Evolutionary conservation across 768 basidiomycete genomes (phyloP).

Genomic region (Rhodosporidiobolus odoratus): DNA sequence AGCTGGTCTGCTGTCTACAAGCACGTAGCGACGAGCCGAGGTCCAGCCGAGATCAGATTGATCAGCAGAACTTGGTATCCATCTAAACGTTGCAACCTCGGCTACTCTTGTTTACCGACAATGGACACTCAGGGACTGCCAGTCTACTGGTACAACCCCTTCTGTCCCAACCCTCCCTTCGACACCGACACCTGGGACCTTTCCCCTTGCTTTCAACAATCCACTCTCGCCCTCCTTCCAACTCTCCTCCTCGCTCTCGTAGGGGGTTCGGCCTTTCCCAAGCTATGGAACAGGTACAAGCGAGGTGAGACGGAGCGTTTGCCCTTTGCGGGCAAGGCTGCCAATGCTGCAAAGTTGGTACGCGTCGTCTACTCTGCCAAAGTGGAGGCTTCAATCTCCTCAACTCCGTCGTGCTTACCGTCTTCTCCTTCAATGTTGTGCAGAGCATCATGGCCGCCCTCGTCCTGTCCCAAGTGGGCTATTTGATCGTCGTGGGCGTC

Average conservation of each 20-base stretch:
- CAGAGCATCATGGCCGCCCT: slow-evolving; percentile 8
- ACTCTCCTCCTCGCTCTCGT: slow-evolving; percentile 7
- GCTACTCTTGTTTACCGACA: background rate
- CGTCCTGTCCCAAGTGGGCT: slow-evolving; percentile 16
- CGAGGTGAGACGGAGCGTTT: slow-evolving; percentile 1
- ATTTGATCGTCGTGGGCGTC: slow-evolving; percentile 12
- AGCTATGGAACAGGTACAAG: slow-evolving; percentile 19
- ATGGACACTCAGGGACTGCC: background rate
- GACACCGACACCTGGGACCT: slow-evolving; percentile 16
- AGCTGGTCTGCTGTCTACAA: no score
- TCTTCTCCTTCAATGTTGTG: rapidly evolving
- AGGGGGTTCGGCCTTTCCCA: slow-evolving; percentile 12
- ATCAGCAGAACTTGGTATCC: no score
- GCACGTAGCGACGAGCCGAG: no score
- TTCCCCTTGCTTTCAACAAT: slow-evolving; percentile 11
- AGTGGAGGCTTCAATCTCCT: background rate
- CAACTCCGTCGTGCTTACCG: background rate
- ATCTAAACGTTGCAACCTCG: no score
- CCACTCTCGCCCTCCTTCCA: slow-evolving; percentile 11
- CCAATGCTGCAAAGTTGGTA: slow-evolving; percentile 23
- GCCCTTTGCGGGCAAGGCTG: slow-evolving; percentile 11
- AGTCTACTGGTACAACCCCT: slow-evolving; percentile 4
- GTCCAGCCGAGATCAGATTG: no score
- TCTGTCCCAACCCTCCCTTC: background rate
- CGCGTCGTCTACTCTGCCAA: background rate